phyloP scores from a whole-genome alignment of 352 stramenopile species.

The Globisporangium sylvaticum region DNA sequence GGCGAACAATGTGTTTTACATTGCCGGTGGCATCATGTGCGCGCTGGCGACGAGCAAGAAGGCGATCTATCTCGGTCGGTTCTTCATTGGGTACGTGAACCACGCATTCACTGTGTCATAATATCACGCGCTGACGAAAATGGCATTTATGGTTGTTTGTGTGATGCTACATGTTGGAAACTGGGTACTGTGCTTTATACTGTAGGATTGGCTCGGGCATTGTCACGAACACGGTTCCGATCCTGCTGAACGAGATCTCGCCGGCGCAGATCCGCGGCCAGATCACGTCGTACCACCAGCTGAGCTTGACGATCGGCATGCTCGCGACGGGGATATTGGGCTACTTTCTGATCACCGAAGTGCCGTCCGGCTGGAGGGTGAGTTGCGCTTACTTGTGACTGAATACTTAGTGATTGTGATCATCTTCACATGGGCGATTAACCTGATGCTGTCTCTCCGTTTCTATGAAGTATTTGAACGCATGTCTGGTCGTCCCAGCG shows the following conservation, averaged over 20 bases:
- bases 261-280: constrained; percentile 49
- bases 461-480: constrained; percentile 66
- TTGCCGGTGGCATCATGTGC: constrained; percentile 49
- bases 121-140: not conserved
- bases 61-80: constrained; percentile 53
- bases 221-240: constrained; percentile 78
- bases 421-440: not conserved
- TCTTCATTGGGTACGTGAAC: constrained; percentile 41
- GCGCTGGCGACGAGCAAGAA: constrained; percentile 55
- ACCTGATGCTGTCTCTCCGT: not conserved
- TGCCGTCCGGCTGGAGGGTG: constrained; percentile 80
- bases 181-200: not conserved
- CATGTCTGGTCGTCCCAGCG: constrained; percentile 60
- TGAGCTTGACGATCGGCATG: constrained; percentile 87
- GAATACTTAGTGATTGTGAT: not conserved
- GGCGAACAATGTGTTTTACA: constrained; percentile 71
- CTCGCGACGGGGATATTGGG: constrained; percentile 71
- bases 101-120: not conserved
- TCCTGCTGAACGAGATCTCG: constrained; percentile 84
- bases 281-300: constrained; percentile 87
- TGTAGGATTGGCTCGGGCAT: constrained; percentile 57
- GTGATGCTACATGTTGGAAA: not conserved
- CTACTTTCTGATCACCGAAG: constrained; percentile 69
- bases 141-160: not conserved
- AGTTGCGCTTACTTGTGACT: constrained; percentile 9